A percentile compares a stretch with the other conserved stretches of the same genome.
Evolutionary conservation across 805 yeast species (phyloP).

Genomic region (Candida loeiensis): DNA sequence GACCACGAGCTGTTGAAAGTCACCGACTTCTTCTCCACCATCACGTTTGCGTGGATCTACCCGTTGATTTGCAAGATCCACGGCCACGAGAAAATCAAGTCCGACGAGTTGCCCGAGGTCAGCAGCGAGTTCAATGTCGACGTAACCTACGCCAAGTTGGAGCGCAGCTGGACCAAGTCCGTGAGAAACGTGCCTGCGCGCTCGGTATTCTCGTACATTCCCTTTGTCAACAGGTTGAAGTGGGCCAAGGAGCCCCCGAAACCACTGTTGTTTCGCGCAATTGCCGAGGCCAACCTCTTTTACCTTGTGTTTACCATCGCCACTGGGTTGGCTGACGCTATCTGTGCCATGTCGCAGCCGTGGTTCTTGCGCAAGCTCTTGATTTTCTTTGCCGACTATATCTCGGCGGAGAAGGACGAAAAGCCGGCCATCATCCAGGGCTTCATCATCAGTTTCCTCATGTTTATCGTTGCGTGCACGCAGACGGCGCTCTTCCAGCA

Average conservation of each 20-base stretch:
- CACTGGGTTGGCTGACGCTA: slow-evolving; percentile 22
- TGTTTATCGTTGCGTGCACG: slow-evolving; percentile 25
- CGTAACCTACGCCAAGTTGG: slow-evolving; percentile 18
- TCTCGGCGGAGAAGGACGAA: slow-evolving; percentile 2
- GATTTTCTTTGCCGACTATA: slow-evolving; percentile 20
- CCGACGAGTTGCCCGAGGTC: slow-evolving; percentile 16
- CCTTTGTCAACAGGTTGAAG: slow-evolving; percentile 6
- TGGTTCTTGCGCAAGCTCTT: slow-evolving; percentile 30
- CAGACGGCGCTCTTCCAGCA: slow-evolving; percentile 24
- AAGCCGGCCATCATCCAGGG: slow-evolving; percentile 28
- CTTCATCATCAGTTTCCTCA: slow-evolving; percentile 19
- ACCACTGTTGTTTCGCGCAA: slow-evolving; percentile 21
- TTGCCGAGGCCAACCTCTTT: slow-evolving; percentile 17
- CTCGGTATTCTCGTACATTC: slow-evolving; percentile 8
- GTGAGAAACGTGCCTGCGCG: slow-evolving; percentile 13
- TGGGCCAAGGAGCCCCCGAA: slow-evolving; percentile 10
- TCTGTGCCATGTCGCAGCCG: slow-evolving; percentile 24
- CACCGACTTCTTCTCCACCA: slow-evolving; percentile 19
- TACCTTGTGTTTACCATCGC: slow-evolving; percentile 13
- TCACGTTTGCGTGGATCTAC: slow-evolving; percentile 27
- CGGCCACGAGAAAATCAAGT: slow-evolving; percentile 19
- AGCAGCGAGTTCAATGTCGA: slow-evolving; percentile 11
- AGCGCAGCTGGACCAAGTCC: slow-evolving; percentile 21
- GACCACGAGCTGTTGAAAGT: slow-evolving; percentile 15
- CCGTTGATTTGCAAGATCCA: slow-evolving; percentile 25